These are phyloP conservation scores for Fusarium nanum DNA, from an alignment of 2,329 filamentous ascomycete genomes.

Conservation along the genomic window DNA sequence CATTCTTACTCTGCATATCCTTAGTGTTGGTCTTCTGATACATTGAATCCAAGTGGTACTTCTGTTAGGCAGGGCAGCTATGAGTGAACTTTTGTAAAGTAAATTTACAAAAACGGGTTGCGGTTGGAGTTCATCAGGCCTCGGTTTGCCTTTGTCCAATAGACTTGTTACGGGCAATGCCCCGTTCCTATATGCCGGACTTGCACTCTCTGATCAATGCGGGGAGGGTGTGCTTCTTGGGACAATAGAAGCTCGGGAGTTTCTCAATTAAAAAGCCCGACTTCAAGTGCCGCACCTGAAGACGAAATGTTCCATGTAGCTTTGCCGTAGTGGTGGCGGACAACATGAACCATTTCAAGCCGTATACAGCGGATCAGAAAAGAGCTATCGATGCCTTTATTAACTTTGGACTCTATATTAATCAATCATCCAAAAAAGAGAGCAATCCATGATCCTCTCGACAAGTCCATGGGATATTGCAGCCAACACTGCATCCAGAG, in stretches of 20 bases:
- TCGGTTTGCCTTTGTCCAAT: neutral
- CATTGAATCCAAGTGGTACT: neutral
- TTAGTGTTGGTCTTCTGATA: neutral
- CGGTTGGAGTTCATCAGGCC: neutral
- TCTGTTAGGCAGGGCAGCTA: neutral
- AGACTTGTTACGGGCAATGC: neutral
- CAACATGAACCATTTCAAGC: neutral
- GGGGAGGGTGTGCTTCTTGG: neutral
- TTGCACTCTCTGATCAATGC: neutral
- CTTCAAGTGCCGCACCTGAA: neutral
- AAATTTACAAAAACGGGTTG: neutral
- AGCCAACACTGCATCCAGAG: constrained; percentile 10
- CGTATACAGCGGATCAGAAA: neutral
- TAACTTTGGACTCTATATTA: neutral
- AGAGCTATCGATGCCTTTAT: neutral
- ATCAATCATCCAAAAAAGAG: neutral
- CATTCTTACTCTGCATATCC: neutral
- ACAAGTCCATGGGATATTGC: constrained; percentile 1
- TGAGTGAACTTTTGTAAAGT: neutral
- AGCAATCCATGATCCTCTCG: neutral
- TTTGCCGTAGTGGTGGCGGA: neutral
- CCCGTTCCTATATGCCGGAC: neutral
- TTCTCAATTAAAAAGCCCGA: neutral
- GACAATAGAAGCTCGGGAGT: neutral
- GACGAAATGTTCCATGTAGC: neutral